Evolutionary conservation across 257 asterid species (phyloP).

Genomic region (Forsythia viridissima): DNA sequence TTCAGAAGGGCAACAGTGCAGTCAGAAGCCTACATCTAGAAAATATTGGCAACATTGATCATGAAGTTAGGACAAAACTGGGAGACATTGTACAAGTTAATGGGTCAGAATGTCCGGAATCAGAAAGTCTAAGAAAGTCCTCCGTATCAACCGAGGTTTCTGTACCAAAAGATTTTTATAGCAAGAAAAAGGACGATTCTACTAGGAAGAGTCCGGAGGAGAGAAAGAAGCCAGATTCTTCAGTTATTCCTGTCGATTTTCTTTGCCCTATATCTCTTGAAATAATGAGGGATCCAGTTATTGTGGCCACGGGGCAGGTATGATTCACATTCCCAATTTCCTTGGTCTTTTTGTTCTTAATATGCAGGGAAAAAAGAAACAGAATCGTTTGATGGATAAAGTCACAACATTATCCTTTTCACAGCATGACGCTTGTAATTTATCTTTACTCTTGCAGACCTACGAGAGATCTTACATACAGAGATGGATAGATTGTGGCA

Average conservation of each 20-base stretch:
- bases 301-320: conserved; percentile 40
- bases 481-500: conserved; percentile 93
- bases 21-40: not conserved
- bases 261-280: not conserved
- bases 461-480: conserved; percentile 91
- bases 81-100: not conserved
- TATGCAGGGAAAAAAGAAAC: not conserved
- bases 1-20: not conserved
- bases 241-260: not conserved
- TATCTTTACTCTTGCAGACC: conserved; percentile 50
- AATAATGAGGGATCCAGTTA: not conserved
- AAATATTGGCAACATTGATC: not conserved
- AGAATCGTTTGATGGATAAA: not conserved
- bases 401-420: not conserved
- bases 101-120: not conserved
- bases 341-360: not conserved
- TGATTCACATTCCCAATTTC: not conserved
- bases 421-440: conserved; percentile 16
- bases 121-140: not conserved
- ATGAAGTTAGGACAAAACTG: not conserved
- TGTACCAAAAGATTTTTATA: not conserved
- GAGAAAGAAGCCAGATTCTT: not conserved
- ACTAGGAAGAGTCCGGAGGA: not conserved
- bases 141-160: not conserved
- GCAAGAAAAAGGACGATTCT: not conserved